These are phyloP conservation scores for Lycium barbarum DNA, from an alignment of 257 asterid species.

Conservation along the genomic window DNA sequence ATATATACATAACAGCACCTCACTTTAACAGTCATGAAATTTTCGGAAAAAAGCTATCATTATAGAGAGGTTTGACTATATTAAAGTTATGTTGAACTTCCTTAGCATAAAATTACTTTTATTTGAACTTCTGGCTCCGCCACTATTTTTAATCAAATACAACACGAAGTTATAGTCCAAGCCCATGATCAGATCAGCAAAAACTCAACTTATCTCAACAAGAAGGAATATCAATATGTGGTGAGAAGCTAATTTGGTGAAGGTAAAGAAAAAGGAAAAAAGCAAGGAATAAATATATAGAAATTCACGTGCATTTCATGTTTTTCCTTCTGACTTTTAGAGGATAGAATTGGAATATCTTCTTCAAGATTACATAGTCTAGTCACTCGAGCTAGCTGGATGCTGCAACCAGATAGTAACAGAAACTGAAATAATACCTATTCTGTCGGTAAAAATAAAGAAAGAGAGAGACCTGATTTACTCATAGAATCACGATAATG, in stretches of 20 bases:
- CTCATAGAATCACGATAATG: background rate
- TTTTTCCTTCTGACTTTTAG: background rate
- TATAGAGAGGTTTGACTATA: too few relatives aligned
- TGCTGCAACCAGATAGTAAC: background rate
- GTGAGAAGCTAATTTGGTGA: background rate
- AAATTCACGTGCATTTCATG: background rate
- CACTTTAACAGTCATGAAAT: too few relatives aligned
- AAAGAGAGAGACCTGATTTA: background rate
- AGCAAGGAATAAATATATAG: background rate
- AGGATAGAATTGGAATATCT: constrained; percentile 6
- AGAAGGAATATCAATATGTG: constrained; percentile 2
- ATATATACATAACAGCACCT: too few relatives aligned
- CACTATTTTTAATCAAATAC: too few relatives aligned
- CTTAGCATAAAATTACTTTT: too few relatives aligned
- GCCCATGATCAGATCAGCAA: too few relatives aligned
- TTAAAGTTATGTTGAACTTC: too few relatives aligned
- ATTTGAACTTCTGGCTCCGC: too few relatives aligned
- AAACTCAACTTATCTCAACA: too few relatives aligned
- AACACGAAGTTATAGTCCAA: too few relatives aligned
- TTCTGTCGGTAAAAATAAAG: background rate
- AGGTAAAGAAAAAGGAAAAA: background rate
- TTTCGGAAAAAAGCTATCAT: too few relatives aligned
- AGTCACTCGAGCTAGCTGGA: background rate
- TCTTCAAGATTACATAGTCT: background rate
- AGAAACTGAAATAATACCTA: background rate